Evolutionary conservation across 306 rosid species (phyloP).

Genomic region (Prunus campanulata): DNA sequence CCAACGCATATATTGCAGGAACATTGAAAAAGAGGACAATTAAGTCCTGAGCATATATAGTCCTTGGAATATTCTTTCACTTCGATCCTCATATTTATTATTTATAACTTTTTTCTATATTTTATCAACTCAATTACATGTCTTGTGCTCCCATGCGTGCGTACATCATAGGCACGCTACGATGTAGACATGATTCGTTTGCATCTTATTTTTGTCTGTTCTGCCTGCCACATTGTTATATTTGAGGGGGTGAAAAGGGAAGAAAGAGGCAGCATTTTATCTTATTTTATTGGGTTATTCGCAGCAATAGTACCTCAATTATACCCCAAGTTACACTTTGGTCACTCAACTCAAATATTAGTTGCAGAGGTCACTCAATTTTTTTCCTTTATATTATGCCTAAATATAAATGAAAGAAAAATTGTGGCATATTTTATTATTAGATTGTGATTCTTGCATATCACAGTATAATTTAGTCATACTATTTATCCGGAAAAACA

Average conservation of each 20-base stretch:
- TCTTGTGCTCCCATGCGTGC: neutral
- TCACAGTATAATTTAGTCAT: too few relatives aligned
- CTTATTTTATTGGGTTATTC: too few relatives aligned
- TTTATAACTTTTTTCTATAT: neutral
- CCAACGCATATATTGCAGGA: neutral
- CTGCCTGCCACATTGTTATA: neutral
- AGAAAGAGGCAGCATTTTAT: too few relatives aligned
- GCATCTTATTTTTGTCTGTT: neutral
- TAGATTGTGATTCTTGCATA: too few relatives aligned
- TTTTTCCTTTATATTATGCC: too few relatives aligned
- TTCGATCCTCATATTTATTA: neutral
- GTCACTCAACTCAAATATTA: too few relatives aligned
- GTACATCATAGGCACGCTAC: neutral
- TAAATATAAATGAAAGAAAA: too few relatives aligned
- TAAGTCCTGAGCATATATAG: neutral
- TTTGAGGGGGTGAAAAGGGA: neutral
- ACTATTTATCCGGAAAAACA: too few relatives aligned
- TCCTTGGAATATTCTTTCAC: neutral
- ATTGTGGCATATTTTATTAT: too few relatives aligned
- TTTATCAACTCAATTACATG: neutral
- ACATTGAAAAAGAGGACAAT: neutral
- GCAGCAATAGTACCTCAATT: too few relatives aligned
- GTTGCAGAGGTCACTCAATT: too few relatives aligned
- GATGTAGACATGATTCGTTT: neutral
- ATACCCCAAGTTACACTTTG: too few relatives aligned